Evolutionary conservation across 2,329 filamentous ascomycete species (phyloP), one percentile per base, ranked within the genome.

Genomic region (Botrytis fragariae): DNA sequence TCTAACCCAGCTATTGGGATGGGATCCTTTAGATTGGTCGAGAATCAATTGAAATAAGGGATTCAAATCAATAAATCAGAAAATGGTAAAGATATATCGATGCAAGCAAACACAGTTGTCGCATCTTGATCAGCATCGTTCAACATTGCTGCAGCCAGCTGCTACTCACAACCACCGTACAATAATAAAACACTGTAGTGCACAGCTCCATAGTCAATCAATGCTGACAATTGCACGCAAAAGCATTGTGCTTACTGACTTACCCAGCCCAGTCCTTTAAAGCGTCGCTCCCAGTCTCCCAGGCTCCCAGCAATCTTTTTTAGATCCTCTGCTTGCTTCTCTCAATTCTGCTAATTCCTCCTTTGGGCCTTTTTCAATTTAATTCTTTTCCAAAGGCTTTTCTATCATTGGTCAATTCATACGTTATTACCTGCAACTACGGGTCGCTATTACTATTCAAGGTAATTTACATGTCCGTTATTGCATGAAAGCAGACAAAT

Each of bases 401-500:
- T 12, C 16, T 59, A 6, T 72, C 29, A 72, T 72, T 72, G 70
- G 70, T 22, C 22, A 42, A 57, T 67, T 9, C 2, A 44, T 20
- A 39, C 18, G 42, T 45, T 54, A 54, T 72, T 54, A 20, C 35
- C 70, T 72, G 61, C 48, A 67, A 9, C 32, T 72, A 72, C 70
- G 45, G 70, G 37, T 59, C 69, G 60, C 61, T 44, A 65, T 71
- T 57, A 42, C 37, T 16, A 29, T 72, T 67, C 48, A 14, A 35
- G 29, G 37, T 25, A 54, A 72, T 72, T 67, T 72, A 64, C 44
- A 54, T 16, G 59, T 64, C 69, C 69, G 69, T 71, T 25, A 67
- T 67, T 67, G 70, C 61, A 72, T 72, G 61, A 72, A 54, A 59
- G 32, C 32, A 64, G 70, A 44, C 45, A 54, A 71, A 54, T 67